A percentile compares a stretch with the other conserved stretches of the same genome.
These are phyloP conservation scores for Coemansia sp. DNA, from an alignment of 192 early-diverging fungal species.

Conservation along the genomic window DNA sequence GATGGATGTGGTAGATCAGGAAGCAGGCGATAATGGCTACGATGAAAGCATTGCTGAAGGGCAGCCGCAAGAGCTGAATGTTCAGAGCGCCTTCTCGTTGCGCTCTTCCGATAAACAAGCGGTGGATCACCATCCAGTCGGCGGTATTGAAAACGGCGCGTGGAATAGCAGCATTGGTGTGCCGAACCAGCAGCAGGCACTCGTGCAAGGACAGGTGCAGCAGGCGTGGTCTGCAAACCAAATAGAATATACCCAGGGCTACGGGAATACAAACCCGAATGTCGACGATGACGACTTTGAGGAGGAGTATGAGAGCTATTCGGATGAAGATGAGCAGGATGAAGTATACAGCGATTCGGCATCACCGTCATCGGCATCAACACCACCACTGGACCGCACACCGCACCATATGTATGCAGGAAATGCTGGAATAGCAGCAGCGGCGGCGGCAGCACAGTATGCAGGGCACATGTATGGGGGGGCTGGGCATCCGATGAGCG, in stretches of 20 bases:
- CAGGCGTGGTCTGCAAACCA: neutral
- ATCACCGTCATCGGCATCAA: conserved; percentile 5
- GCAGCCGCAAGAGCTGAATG: neutral
- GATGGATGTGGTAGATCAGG: neutral
- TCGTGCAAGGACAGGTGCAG: neutral
- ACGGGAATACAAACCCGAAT: neutral
- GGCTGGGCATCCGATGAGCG: neutral
- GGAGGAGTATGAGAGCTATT: neutral
- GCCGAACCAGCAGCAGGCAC: neutral
- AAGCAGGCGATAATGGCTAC: neutral
- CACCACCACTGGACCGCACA: neutral
- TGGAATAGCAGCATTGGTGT: neutral
- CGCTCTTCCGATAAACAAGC: neutral
- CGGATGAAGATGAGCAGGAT: neutral
- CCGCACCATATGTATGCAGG: conserved; percentile 1
- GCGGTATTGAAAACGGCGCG: neutral
- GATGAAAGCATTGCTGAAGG: neutral
- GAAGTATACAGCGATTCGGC: neutral
- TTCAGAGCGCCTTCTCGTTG: neutral
- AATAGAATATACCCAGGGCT: neutral
- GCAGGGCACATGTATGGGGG: conserved; percentile 1
- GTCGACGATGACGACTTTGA: neutral
- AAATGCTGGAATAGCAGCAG: neutral
- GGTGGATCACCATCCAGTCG: neutral
- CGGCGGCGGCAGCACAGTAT: conserved; percentile 5